Evolutionary conservation across 257 asterid species (phyloP).

Genomic region (Orobanche coerulescens): DNA sequence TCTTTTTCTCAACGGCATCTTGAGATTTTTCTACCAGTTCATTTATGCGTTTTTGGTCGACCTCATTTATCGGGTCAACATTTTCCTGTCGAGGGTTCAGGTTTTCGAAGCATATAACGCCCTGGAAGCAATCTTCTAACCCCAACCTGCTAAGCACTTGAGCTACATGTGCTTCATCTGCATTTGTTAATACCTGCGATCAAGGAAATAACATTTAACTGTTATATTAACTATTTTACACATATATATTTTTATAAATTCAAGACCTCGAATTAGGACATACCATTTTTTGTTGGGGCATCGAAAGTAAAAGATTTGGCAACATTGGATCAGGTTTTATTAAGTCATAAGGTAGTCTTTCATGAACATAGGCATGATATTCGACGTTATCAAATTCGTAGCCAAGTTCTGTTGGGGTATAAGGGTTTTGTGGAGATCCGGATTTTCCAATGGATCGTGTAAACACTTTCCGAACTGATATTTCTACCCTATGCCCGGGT

Average conservation of each 20-base stretch:
- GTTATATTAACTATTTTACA: slow-evolving; percentile 4
- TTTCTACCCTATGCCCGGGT: too few relatives aligned
- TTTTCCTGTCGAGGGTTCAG: slow-evolving; percentile 42
- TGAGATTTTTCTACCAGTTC: not conserved
- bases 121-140: slow-evolving; percentile 83
- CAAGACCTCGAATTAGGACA: too few relatives aligned
- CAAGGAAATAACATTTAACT: slow-evolving; percentile 19
- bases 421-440: too few relatives aligned
- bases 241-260: too few relatives aligned
- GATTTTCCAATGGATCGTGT: too few relatives aligned
- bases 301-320: slow-evolving; percentile 62
- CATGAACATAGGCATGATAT: slow-evolving; percentile 80
- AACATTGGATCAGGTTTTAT: slow-evolving; percentile 67
- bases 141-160: slow-evolving; percentile 59
- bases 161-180: slow-evolving; percentile 63
- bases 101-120: slow-evolving; percentile 80
- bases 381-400: slow-evolving; percentile 69
- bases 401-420: too few relatives aligned
- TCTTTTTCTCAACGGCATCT: slow-evolving; percentile 11
- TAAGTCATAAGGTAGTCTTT: slow-evolving; percentile 67
- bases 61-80: slow-evolving; percentile 12
- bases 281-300: slow-evolving; percentile 80
- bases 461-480: too few relatives aligned
- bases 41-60: slow-evolving; percentile 1
- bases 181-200: slow-evolving; percentile 77